Conservation (phyloP, 305 asterid species). For the Withania somnifera region DNA sequence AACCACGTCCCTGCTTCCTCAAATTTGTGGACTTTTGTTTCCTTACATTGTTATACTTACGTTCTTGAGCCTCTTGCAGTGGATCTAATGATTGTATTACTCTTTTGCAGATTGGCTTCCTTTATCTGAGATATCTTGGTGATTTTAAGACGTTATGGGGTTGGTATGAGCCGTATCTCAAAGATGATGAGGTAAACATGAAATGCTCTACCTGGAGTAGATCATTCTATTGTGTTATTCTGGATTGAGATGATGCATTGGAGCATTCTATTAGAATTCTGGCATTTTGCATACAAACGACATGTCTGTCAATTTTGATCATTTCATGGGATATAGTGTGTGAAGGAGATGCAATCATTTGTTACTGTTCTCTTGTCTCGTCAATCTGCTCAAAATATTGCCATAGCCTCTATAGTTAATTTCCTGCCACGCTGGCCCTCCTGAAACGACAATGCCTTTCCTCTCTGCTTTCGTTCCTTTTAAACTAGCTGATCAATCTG, state of each 20-base stretch:
- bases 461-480: neutral
- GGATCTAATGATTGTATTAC: neutral
- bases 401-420: neutral
- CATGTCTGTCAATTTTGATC: neutral
- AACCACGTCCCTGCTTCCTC: neutral
- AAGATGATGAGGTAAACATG: conserved; percentile 86
- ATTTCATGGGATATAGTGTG: neutral
- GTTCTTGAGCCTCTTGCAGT: neutral
- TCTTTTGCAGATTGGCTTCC: conserved; percentile 74
- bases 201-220: conserved; percentile 11
- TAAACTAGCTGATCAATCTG: neutral
- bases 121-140: conserved; percentile 76
- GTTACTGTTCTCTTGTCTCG: neutral
- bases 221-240: neutral
- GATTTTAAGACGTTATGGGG: conserved; percentile 91
- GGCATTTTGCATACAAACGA: neutral
- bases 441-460: neutral
- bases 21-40: neutral
- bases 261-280: neutral
- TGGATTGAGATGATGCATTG: neutral
- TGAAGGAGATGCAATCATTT: neutral
- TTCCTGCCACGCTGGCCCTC: neutral
- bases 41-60: neutral
- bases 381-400: neutral
- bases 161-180: conserved; percentile 91